Conservation (phyloP, 2,329 filamentous ascomycete genomes). For the Pseudogymnoascus sp. region DNA sequence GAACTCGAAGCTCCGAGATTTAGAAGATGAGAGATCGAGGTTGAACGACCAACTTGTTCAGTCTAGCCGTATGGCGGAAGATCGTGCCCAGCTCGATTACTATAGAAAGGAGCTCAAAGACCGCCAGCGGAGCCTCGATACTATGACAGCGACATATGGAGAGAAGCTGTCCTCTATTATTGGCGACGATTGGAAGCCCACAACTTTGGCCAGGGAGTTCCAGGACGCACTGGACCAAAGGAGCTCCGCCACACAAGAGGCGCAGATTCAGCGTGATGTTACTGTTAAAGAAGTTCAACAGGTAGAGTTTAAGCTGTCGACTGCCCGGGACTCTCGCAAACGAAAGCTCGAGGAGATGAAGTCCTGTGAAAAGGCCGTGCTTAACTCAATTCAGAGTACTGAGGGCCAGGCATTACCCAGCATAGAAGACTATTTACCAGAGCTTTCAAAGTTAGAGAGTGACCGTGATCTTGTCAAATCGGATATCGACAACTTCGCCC, state of each 20-base stretch:
- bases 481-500: conserved; percentile 60
- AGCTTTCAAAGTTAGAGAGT: conserved; percentile 41
- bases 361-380: conserved; percentile 49
- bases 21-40: conserved; percentile 64
- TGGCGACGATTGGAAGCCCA: conserved; percentile 57
- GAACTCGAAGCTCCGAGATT: conserved; percentile 53
- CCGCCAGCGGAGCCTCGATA: conserved; percentile 65
- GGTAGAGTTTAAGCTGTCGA: conserved; percentile 63
- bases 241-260: conserved; percentile 49
- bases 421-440: conserved; percentile 47
- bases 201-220: conserved; percentile 62
- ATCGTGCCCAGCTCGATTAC: conserved; percentile 75
- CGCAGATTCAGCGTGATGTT: conserved; percentile 62
- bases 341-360: conserved; percentile 55
- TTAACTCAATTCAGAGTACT: conserved; percentile 38
- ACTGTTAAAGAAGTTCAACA: conserved; percentile 66
- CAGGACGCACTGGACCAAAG: conserved; percentile 54
- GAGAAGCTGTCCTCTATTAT: conserved; percentile 60
- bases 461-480: conserved; percentile 46
- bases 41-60: conserved; percentile 76
- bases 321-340: conserved; percentile 52
- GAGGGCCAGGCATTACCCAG: conserved; percentile 32
- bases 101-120: conserved; percentile 72
- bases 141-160: conserved; percentile 66
- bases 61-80: conserved; percentile 70